Evolutionary conservation across 2,329 filamentous ascomycete genomes (phyloP), one percentile per base, ranked within the genome.

Genomic region (Trichoderma brevicompactum): DNA sequence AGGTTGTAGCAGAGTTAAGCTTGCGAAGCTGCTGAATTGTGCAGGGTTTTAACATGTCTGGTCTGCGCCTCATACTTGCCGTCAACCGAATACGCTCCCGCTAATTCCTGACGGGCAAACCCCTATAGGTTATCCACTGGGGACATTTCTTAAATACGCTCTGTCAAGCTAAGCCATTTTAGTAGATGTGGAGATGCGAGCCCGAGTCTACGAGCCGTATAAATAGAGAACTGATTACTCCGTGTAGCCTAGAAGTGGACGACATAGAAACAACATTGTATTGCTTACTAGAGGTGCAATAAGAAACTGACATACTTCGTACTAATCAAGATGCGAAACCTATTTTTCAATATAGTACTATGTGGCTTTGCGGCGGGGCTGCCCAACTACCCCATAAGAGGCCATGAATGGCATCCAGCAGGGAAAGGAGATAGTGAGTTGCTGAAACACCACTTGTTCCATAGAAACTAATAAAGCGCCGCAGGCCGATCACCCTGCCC

Each of bases 401-500:
- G 38, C 7, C 59, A 62, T 23, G 48, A 52, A 53, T 62, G 59
- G 59, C n/a, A 32, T 36, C 59, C 59, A 23, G 48, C 48, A 15
- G 59, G 59, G 8, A 48, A 48, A 7, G 10, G 38, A n/a, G 59
- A 62, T 17, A 44, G 59, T 62, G 28, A 10, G 38, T 23, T 52
- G 13, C 3, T 7, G 1, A 52, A 53, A 10, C 8, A 12, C 1
- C 23, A 34, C 46, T 19, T 13, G 10, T 53, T 9, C 6, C 5
- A n/a, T 15, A 36, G 3, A 36, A 10, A 36, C 48, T 62, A 38
- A 62, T 19, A 43, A 1, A 17, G 13, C 7, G 19, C 2, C 5
- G n/a, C 28, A 62, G 59, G 59, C 7, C 59, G 59, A 53, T 62
- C 59, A 7, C 59, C 68, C 92, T 89, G 7, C 92, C 92, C 46